phyloP scores from a whole-genome alignment of 2,329 filamentous ascomycete genomes.

The Cadophora malorum region DNA sequence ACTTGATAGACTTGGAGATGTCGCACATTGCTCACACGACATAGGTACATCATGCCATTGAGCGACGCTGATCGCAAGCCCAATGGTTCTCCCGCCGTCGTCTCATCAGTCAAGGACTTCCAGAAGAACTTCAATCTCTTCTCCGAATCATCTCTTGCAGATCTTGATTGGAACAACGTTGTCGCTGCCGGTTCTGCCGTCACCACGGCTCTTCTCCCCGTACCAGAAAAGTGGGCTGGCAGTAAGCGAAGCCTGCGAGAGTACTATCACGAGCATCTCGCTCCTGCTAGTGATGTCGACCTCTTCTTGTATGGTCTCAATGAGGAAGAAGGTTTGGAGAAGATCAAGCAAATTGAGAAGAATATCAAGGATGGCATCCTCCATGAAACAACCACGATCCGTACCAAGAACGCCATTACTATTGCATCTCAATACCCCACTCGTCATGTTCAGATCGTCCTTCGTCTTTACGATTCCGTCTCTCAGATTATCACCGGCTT shows the following conservation, averaged over 20 bases:
- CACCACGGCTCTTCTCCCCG: conserved; percentile 77
- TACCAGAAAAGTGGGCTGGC: conserved; percentile 64
- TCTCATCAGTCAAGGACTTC: conserved; percentile 72
- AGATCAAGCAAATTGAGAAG: conserved; percentile 82
- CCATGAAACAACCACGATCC: conserved; percentile 81
- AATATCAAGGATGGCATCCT: conserved; percentile 79
- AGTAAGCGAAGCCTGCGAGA: conserved; percentile 69
- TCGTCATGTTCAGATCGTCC: conserved; percentile 82
- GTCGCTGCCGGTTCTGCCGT: conserved; percentile 83
- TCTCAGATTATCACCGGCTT: conserved; percentile 88
- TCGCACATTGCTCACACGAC: background rate
- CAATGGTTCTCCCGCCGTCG: conserved; percentile 70
- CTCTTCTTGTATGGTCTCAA: conserved; percentile 82
- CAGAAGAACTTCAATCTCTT: conserved; percentile 82
- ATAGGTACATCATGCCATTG: conserved; percentile 71
- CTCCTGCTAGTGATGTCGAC: conserved; percentile 85
- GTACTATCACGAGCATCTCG: conserved; percentile 83
- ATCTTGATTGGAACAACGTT: conserved; percentile 83
- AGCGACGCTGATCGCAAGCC: conserved; percentile 65
- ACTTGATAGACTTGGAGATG: background rate
- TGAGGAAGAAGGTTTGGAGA: conserved; percentile 79
- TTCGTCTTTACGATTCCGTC: conserved; percentile 83
- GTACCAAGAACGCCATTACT: conserved; percentile 87
- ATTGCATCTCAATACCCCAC: conserved; percentile 85
- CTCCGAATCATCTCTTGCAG: conserved; percentile 76